phyloP scores from a whole-genome alignment of 768 basidiomycete genomes.

The Amanita fuliginea region DNA sequence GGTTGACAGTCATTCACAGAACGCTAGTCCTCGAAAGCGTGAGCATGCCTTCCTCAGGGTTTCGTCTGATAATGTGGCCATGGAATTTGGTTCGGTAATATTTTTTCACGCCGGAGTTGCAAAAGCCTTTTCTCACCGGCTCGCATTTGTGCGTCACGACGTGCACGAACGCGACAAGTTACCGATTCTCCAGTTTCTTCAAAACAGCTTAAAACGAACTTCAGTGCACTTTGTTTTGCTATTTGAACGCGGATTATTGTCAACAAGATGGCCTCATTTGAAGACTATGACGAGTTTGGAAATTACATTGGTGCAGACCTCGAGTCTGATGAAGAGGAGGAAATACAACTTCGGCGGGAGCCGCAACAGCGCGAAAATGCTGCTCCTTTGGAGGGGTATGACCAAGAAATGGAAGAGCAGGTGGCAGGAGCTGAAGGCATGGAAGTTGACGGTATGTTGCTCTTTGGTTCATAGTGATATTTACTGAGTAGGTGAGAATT shows the following conservation, averaged over 20 bases:
- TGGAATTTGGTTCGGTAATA: background rate
- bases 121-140: conserved; percentile 11
- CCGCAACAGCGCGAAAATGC: conserved; percentile 16
- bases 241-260: background rate
- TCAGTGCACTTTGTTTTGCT: background rate
- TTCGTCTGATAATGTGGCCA: conserved; percentile 50
- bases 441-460: conserved; percentile 68
- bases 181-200: background rate
- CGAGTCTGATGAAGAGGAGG: conserved; percentile 77
- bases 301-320: conserved; percentile 97
- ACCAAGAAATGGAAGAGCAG: conserved; percentile 51
- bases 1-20: background rate
- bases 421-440: conserved; percentile 58
- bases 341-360: conserved; percentile 35
- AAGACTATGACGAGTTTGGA: conserved; percentile 91
- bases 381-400: conserved; percentile 74
- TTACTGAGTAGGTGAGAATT: background rate
- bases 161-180: background rate
- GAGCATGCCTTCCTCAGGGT: conserved; percentile 62
- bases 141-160: conserved; percentile 3
- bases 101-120: conserved; percentile 18
- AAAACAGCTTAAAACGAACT: background rate
- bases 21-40: background rate
- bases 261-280: conserved; percentile 40
- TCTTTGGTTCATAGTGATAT: background rate